phyloP scores from a whole-genome alignment of 2,329 filamentous ascomycete genomes.

The Pseudonectria buxi region DNA sequence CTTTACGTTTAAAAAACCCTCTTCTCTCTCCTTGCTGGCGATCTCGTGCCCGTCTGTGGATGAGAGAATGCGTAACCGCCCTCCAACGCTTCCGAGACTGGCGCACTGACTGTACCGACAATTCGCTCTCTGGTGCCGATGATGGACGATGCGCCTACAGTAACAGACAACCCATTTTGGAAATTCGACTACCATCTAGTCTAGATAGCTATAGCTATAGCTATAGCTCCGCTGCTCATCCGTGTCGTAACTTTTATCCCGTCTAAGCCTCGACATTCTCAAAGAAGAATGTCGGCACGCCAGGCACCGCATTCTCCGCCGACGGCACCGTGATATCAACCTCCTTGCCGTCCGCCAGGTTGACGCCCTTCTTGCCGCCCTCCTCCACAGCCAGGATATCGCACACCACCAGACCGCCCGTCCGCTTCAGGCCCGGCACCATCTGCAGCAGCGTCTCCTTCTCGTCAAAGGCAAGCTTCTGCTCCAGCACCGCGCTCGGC shows the following conservation, averaged over 20 bases:
- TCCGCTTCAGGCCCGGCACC: slow-evolving; percentile 70
- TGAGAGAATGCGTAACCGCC: too few species aligned
- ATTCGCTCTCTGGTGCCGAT: too few species aligned
- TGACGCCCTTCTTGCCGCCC: slow-evolving; percentile 57
- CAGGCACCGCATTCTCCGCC: slow-evolving; percentile 74
- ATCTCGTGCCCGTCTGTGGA: too few species aligned
- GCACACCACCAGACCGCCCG: slow-evolving; percentile 60
- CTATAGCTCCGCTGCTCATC: too few species aligned
- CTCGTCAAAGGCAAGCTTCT: slow-evolving; percentile 85
- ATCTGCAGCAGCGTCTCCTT: slow-evolving; percentile 67
- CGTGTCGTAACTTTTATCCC: slow-evolving; percentile 4
- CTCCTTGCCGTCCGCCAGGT: slow-evolving; percentile 46
- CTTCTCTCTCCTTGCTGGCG: too few species aligned
- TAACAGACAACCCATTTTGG: too few species aligned
- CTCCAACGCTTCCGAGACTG: too few species aligned
- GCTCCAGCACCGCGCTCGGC: slow-evolving; percentile 64
- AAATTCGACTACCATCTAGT: too few species aligned
- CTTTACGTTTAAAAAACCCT: too few species aligned
- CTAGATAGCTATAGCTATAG: too few species aligned
- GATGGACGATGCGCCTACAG: too few species aligned
- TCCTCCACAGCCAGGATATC: slow-evolving; percentile 68
- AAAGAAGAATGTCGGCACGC: slow-evolving; percentile 75
- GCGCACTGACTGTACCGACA: too few species aligned
- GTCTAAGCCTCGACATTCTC: slow-evolving; percentile 59
- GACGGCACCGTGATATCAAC: slow-evolving; percentile 49